phyloP scores from a whole-genome alignment of 257 asterid genomes.

The Avicennia marina region DNA sequence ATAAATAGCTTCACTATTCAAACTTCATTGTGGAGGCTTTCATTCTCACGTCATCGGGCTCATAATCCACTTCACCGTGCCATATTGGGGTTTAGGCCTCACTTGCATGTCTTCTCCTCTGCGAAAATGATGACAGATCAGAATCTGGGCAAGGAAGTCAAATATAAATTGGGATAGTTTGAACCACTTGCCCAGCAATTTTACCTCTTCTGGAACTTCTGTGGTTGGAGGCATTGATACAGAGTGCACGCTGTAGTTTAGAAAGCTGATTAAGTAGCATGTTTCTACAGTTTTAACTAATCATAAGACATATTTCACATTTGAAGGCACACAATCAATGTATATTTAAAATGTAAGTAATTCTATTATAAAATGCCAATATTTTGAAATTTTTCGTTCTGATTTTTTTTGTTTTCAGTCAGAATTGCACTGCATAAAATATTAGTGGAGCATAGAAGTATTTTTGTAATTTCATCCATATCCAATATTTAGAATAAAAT shows the following conservation, averaged over 20 bases:
- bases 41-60: slow-evolving; percentile 67
- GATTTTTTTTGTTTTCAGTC: too few species aligned
- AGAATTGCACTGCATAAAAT: too few species aligned
- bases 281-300: slow-evolving; percentile 46
- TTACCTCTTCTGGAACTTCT: slow-evolving; percentile 80
- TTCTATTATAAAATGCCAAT: too few species aligned
- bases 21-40: slow-evolving; percentile 40
- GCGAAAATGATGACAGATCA: slow-evolving; percentile 32
- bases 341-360: not conserved
- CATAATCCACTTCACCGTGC: slow-evolving; percentile 66
- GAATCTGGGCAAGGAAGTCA: not conserved
- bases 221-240: slow-evolving; percentile 57
- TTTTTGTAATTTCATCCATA: too few species aligned
- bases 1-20: slow-evolving; percentile 29
- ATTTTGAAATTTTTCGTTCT: too few species aligned
- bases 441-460: too few species aligned
- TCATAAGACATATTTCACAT: not conserved
- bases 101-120: slow-evolving; percentile 69
- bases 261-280: slow-evolving; percentile 72
- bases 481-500: too few species aligned
- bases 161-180: not conserved
- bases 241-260: slow-evolving; percentile 69
- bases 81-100: slow-evolving; percentile 80
- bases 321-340: too few species aligned
- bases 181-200: not conserved